These are phyloP conservation scores for Phialemonium atrogriseum DNA, from an alignment of 2,329 filamentous ascomycete genomes.

Conservation along the genomic window DNA sequence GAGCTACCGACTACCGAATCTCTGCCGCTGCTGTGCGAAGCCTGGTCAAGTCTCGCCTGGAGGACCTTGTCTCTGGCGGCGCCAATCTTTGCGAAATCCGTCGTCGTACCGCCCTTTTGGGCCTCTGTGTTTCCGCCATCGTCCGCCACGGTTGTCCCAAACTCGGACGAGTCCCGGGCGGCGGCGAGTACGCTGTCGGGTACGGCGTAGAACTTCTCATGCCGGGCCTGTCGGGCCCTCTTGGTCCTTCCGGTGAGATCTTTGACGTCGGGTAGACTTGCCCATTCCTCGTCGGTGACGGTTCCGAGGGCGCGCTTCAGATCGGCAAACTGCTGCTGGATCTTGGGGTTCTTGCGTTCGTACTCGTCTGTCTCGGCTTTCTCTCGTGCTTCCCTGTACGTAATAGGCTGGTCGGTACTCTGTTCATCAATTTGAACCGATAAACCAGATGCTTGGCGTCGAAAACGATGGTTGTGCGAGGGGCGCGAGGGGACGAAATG, in stretches of 20 bases:
- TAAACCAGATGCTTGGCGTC: conserved; percentile 50
- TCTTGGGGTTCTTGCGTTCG: conserved; percentile 96
- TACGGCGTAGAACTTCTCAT: conserved; percentile 88
- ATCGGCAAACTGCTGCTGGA: conserved; percentile 95
- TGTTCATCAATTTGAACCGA: conserved; percentile 60
- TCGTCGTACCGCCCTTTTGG: conserved; percentile 77
- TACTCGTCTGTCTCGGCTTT: conserved; percentile 86
- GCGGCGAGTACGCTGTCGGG: conserved; percentile 92
- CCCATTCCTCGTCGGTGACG: conserved; percentile 94
- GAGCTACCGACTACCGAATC: conserved; percentile 70
- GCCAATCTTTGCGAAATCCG: conserved; percentile 96
- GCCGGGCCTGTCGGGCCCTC: conserved; percentile 71
- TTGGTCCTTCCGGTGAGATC: conserved; percentile 94
- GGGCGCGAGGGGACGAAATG: conserved; percentile 19
- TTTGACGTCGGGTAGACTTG: conserved; percentile 87
- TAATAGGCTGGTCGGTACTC: conserved; percentile 64
- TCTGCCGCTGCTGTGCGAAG: conserved; percentile 59
- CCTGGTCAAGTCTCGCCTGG: conserved; percentile 87
- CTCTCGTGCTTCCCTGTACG: conserved; percentile 86
- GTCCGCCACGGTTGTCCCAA: conserved; percentile 82
- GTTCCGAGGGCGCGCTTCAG: conserved; percentile 82
- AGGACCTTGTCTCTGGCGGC: conserved; percentile 93
- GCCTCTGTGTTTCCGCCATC: conserved; percentile 50
- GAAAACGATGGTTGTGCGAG: background rate
- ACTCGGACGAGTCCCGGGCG: conserved; percentile 69